Conservation (phyloP, 139 green algal genomes). For the Diplosphaera chodatii region DNA sequence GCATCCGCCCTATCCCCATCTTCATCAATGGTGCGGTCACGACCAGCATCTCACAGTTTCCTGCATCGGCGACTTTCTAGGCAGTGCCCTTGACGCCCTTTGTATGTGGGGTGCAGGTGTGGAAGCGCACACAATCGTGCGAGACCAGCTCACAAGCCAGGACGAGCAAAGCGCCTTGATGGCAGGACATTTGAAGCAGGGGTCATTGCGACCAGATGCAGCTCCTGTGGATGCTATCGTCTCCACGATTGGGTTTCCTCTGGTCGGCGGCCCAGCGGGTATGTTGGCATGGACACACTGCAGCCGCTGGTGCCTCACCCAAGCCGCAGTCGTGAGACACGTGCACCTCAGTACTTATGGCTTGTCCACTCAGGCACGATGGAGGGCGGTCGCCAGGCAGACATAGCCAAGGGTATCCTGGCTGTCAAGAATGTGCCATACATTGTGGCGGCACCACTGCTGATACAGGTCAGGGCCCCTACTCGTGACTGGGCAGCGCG, state of each 20-base stretch:
- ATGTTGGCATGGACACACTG: background rate
- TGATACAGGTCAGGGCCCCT: slow-evolving; percentile 95
- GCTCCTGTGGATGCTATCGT: slow-evolving; percentile 84
- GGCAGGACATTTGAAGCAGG: slow-evolving; percentile 21
- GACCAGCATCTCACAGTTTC: no score
- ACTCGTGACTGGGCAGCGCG: no score
- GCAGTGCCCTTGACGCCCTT: no score
- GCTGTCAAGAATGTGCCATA: slow-evolving; percentile 93
- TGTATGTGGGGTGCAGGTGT: slow-evolving; percentile 11
- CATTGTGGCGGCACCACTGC: slow-evolving; percentile 85
- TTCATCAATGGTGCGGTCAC: slow-evolving; percentile 94
- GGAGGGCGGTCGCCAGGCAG: slow-evolving; percentile 81
- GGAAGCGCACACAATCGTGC: slow-evolving; percentile 87
- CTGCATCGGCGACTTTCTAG: no score
- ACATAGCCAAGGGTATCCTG: slow-evolving; percentile 86
- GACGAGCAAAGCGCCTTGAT: slow-evolving; percentile 50
- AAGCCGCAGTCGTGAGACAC: background rate
- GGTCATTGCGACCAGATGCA: slow-evolving; percentile 29
- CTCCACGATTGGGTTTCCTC: slow-evolving; percentile 89
- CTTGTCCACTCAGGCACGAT: slow-evolving; percentile 82
- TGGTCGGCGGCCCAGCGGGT: slow-evolving; percentile 87
- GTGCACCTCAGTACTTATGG: background rate
- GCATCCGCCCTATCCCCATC: slow-evolving; percentile 69
- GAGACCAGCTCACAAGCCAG: slow-evolving; percentile 72
- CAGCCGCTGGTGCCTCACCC: no score